phyloP scores from a whole-genome alignment of 1,284 basidiomycete species.

The Leccinum variabile region DNA sequence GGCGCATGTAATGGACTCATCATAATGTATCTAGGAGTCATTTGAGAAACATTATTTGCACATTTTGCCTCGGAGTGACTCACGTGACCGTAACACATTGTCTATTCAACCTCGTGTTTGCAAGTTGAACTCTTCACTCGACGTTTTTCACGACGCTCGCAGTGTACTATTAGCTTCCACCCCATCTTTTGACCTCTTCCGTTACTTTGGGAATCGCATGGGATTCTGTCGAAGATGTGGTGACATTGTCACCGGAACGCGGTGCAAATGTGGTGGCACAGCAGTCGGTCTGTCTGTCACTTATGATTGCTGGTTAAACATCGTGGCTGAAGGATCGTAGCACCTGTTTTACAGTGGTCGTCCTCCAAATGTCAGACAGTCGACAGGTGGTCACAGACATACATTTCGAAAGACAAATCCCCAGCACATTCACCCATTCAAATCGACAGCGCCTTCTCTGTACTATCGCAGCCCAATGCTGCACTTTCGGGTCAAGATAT shows the following conservation, averaged over 20 bases:
- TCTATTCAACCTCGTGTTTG: conserved; percentile 11
- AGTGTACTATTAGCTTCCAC: background rate
- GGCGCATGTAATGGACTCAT: background rate
- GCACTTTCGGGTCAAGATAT: conserved; percentile 8
- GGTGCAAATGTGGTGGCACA: conserved; percentile 75
- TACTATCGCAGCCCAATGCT: conserved; percentile 16
- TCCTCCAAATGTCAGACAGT: conserved; percentile 43
- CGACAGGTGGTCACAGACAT: conserved; percentile 78
- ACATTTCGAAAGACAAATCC: conserved; percentile 55
- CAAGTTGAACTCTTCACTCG: conserved; percentile 13
- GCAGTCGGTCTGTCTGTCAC: conserved; percentile 61
- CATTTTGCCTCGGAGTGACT: background rate
- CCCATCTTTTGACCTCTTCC: background rate
- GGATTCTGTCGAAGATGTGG: conserved; percentile 80
- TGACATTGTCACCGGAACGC: conserved; percentile 66
- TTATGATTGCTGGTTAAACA: conserved; percentile 2
- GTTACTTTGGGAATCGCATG: conserved; percentile 42
- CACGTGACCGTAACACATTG: conserved; percentile 29
- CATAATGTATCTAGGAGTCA: background rate
- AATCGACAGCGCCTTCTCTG: conserved; percentile 20
- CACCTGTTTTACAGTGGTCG: conserved; percentile 66
- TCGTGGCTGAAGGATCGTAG: conserved; percentile 39
- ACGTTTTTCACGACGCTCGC: conserved; percentile 6
- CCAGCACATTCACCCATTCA: conserved; percentile 32
- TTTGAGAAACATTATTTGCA: background rate